Evolutionary conservation across 306 rosid species (phyloP).

Genomic region (Alnus glutinosa): DNA sequence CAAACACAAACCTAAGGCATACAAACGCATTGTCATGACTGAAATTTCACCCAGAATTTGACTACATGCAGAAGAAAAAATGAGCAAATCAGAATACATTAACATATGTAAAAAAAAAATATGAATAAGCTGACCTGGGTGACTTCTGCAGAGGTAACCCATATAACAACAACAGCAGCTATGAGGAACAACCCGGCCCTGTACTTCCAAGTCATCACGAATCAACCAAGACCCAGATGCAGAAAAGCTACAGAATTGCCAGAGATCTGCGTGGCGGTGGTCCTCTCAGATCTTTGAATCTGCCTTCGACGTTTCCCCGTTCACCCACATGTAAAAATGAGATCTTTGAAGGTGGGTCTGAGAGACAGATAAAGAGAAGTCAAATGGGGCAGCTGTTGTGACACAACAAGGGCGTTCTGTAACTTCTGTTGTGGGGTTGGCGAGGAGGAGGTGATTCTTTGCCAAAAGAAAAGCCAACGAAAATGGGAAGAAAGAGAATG

Average conservation of each 20-base stretch:
- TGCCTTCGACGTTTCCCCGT: slow-evolving; percentile 21
- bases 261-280: slow-evolving; percentile 30
- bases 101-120: background rate
- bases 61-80: background rate
- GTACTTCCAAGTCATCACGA: slow-evolving; percentile 76
- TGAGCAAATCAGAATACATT: background rate
- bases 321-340: slow-evolving; percentile 22
- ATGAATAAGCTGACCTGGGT: slow-evolving; percentile 64
- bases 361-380: slow-evolving; percentile 15
- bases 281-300: slow-evolving; percentile 37
- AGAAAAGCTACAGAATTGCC: slow-evolving; percentile 23
- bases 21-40: background rate
- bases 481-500: slow-evolving; percentile 25
- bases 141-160: slow-evolving; percentile 97
- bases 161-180: slow-evolving; percentile 78
- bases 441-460: slow-evolving; percentile 22
- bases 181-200: slow-evolving; percentile 82
- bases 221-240: slow-evolving; percentile 36
- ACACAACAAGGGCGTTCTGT: background rate
- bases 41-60: slow-evolving; percentile 1
- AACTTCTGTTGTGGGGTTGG: slow-evolving; percentile 14
- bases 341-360: slow-evolving; percentile 28
- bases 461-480: slow-evolving; percentile 5
- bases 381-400: slow-evolving; percentile 22
- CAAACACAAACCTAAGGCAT: slow-evolving; percentile 4